Evolutionary conservation across 2,329 filamentous ascomycete species (phyloP).

Genomic region (Aureobasidium subglaciale): DNA sequence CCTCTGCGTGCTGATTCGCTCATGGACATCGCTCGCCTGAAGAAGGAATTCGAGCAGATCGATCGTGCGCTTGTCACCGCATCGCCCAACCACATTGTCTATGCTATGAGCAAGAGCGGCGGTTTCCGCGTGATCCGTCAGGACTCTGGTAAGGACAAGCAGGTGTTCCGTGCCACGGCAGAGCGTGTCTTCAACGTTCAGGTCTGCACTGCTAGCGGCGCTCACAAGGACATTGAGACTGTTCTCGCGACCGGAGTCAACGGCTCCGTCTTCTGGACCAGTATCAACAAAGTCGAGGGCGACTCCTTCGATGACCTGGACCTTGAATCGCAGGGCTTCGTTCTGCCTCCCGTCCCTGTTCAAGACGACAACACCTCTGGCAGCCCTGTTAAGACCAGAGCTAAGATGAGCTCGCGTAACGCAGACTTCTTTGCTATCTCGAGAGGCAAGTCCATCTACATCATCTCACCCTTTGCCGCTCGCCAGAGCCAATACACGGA

Average conservation of each 20-base stretch:
- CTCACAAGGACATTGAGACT: conserved; percentile 59
- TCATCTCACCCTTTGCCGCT: conserved; percentile 60
- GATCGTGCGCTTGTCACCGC: conserved; percentile 89
- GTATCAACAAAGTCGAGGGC: conserved; percentile 64
- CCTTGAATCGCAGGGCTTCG: conserved; percentile 77
- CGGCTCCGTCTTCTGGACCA: conserved; percentile 93
- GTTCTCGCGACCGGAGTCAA: conserved; percentile 91
- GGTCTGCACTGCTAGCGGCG: conserved; percentile 61
- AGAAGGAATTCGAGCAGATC: conserved; percentile 97
- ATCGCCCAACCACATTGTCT: conserved; percentile 85
- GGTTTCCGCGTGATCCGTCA: conserved; percentile 91
- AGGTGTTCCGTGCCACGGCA: conserved; percentile 82
- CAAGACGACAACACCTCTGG: conserved; percentile 88
- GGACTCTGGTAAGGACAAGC: conserved; percentile 84
- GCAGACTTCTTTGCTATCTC: conserved; percentile 93
- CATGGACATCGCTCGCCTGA: conserved; percentile 87
- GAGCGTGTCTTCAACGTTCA: conserved; percentile 94
- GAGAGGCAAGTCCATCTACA: conserved; percentile 90
- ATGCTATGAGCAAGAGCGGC: conserved; percentile 83
- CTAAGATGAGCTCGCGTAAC: conserved; percentile 80
- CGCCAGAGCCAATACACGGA: conserved; percentile 45
- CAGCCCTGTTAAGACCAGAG: conserved; percentile 90
- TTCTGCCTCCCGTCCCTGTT: conserved; percentile 76
- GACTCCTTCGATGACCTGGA: conserved; percentile 73
- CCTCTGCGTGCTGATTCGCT: conserved; percentile 72